phyloP scores from a whole-genome alignment of 257 asterid genomes.

The Nicotiana tabacum region DNA sequence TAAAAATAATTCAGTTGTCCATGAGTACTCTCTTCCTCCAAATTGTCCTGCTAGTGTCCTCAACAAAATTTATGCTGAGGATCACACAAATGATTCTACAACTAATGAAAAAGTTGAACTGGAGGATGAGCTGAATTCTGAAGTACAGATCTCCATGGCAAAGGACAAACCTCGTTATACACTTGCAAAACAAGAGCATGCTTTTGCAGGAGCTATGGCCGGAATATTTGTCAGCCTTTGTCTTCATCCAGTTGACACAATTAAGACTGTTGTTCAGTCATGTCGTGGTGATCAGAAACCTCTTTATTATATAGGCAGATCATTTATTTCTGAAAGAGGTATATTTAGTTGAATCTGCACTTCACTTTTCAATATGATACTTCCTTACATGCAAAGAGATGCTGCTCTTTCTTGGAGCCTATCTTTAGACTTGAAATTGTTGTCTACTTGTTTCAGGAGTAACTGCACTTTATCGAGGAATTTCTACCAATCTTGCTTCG shows the following conservation, averaged over 20 bases:
- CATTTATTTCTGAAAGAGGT: slow-evolving; percentile 90
- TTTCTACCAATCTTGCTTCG: slow-evolving; percentile 70
- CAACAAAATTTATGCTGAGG: slow-evolving; percentile 13
- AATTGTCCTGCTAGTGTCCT: slow-evolving; percentile 20
- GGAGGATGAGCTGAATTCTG: slow-evolving; percentile 22
- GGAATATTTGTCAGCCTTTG: slow-evolving; percentile 87
- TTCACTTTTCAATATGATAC: background rate
- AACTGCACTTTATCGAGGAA: slow-evolving; percentile 85
- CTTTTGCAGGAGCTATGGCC: slow-evolving; percentile 97
- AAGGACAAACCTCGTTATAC: slow-evolving; percentile 34
- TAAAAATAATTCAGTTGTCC: slow-evolving; percentile 19
- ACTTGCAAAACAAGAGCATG: slow-evolving; percentile 78
- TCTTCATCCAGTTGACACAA: slow-evolving; percentile 86
- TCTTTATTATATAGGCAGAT: slow-evolving; percentile 52
- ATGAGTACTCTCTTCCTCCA: slow-evolving; percentile 19
- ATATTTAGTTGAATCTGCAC: background rate
- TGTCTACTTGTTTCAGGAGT: slow-evolving; percentile 45
- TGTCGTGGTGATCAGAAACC: slow-evolving; percentile 56
- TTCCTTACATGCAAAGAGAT: background rate
- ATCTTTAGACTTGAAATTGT: slow-evolving; percentile 16
- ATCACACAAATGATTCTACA: slow-evolving; percentile 8
- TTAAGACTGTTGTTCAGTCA: slow-evolving; percentile 89
- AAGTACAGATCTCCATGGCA: slow-evolving; percentile 22
- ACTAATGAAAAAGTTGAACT: background rate
- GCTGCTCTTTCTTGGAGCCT: background rate